These are phyloP conservation scores for Coemansia sp. DNA, from an alignment of 192 early-diverging fungal genomes.

Conservation along the genomic window DNA sequence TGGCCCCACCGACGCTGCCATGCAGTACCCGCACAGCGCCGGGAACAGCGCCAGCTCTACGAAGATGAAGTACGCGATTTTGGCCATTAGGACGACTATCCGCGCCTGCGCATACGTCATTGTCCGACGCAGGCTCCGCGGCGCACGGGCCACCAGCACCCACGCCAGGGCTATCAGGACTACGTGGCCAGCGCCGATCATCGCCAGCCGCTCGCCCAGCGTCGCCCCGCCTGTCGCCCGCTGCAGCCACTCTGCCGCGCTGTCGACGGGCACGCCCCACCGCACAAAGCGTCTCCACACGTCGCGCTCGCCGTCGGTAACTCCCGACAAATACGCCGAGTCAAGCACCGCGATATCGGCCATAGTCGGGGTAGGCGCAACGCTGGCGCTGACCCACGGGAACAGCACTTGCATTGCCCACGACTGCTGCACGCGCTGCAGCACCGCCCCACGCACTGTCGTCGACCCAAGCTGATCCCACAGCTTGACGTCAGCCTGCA, in stretches of 20 bases:
- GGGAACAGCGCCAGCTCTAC: constrained; percentile 91
- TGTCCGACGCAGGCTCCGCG: constrained; percentile 25
- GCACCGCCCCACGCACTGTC: constrained; percentile 8
- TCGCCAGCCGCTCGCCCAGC: constrained; percentile 40
- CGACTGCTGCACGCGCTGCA: constrained; percentile 31
- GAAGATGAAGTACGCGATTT: constrained; percentile 81
- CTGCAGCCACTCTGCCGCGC: constrained; percentile 37
- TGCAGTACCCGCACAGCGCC: constrained; percentile 79
- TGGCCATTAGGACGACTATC: constrained; percentile 45
- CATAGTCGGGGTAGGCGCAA: background rate
- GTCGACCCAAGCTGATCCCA: constrained; percentile 34
- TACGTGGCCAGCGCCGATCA: constrained; percentile 51
- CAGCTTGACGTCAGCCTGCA: constrained; percentile 14
- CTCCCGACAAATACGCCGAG: background rate
- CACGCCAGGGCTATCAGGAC: constrained; percentile 56
- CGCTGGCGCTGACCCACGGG: constrained; percentile 25
- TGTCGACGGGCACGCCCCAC: constrained; percentile 59
- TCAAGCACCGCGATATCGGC: background rate
- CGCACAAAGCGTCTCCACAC: constrained; percentile 45
- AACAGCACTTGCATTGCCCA: constrained; percentile 35
- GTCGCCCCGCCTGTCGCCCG: constrained; percentile 21
- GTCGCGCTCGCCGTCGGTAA: constrained; percentile 26
- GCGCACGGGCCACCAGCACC: constrained; percentile 49
- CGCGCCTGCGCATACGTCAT: constrained; percentile 37
- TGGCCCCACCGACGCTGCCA: constrained; percentile 82